Conservation (phyloP, 129 eudicot species). For the Sambucus nigra region DNA sequence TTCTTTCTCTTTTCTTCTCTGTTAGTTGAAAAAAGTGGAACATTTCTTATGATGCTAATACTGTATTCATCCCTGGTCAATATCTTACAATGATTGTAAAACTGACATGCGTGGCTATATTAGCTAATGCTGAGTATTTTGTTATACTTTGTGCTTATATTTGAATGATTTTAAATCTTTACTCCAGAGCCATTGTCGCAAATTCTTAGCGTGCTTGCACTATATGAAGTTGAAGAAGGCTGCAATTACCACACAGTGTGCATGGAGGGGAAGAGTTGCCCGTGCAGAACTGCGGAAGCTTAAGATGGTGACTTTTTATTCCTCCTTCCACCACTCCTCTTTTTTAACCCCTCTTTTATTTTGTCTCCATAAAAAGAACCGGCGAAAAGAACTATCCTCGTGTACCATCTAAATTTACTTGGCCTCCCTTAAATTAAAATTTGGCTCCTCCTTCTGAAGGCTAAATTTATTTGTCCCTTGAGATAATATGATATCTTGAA, state of each 20-base stretch:
- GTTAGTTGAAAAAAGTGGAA: neutral
- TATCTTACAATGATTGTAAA: neutral
- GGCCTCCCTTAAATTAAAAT: no score
- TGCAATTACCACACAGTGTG: constrained; percentile 76
- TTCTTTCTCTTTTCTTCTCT: constrained; percentile 2
- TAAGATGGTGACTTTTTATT: constrained; percentile 58
- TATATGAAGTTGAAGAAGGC: constrained; percentile 59
- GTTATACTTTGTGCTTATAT: neutral
- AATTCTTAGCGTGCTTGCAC: constrained; percentile 53
- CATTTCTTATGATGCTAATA: neutral
- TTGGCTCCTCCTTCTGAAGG: neutral
- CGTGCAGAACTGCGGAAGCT: constrained; percentile 72
- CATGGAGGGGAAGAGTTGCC: constrained; percentile 95
- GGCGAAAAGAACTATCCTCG: no score
- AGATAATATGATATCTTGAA: neutral
- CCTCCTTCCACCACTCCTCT: constrained; percentile 2
- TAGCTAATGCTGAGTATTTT: constrained; percentile 11
- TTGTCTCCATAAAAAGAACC: no score
- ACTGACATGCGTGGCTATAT: constrained; percentile 6
- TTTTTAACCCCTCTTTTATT: no score
- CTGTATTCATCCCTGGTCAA: neutral
- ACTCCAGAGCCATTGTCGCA: constrained; percentile 76
- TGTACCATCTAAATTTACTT: no score
- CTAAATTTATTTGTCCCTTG: neutral
- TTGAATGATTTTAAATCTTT: constrained; percentile 11